Percentiles rank a stretch among this genome's conserved stretches.
Evolutionary conservation across 768 basidiomycete genomes (phyloP).

Genomic region (Agaricus blazei): DNA sequence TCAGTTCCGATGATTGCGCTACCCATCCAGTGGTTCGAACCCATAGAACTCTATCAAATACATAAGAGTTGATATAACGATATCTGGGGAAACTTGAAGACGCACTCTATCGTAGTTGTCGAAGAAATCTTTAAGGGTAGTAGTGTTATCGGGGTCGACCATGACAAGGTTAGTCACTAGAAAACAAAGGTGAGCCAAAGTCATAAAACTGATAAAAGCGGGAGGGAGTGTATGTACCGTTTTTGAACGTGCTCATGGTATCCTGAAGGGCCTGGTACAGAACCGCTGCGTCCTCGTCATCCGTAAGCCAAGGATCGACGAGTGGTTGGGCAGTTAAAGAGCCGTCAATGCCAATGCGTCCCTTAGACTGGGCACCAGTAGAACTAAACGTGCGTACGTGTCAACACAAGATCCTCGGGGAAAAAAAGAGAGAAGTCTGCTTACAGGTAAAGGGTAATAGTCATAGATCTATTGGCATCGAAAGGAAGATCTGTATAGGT

Average conservation of each 20-base stretch:
- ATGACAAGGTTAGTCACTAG: conserved; percentile 46
- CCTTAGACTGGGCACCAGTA: conserved; percentile 55
- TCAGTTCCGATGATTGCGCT: conserved; percentile 39
- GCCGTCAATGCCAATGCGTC: conserved; percentile 55
- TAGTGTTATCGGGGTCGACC: conserved; percentile 58
- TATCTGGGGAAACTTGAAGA: neutral
- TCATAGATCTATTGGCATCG: conserved; percentile 52
- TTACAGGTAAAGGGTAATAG: conserved; percentile 57
- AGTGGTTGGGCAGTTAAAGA: conserved; percentile 43
- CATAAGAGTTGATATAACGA: neutral
- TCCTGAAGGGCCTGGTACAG: conserved; percentile 48
- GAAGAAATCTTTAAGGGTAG: conserved; percentile 47
- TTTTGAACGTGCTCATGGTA: conserved; percentile 34
- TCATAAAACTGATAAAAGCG: neutral
- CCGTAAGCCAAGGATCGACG: conserved; percentile 53
- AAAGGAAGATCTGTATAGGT: conserved; percentile 45
- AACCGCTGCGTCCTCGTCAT: conserved; percentile 49
- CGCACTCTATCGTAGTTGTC: conserved; percentile 31
- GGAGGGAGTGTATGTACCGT: conserved; percentile 30
- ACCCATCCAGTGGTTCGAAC: conserved; percentile 66
- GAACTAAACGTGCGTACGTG: conserved; percentile 30
- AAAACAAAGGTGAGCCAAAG: conserved; percentile 6
- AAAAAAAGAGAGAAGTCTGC: conserved; percentile 10
- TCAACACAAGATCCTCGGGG: neutral
- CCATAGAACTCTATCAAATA: conserved; percentile 28